Evolutionary conservation across 345 rosid species (phyloP), one percentile per base, ranked within the genome.

Genomic region (Rhizophora apiculata): DNA sequence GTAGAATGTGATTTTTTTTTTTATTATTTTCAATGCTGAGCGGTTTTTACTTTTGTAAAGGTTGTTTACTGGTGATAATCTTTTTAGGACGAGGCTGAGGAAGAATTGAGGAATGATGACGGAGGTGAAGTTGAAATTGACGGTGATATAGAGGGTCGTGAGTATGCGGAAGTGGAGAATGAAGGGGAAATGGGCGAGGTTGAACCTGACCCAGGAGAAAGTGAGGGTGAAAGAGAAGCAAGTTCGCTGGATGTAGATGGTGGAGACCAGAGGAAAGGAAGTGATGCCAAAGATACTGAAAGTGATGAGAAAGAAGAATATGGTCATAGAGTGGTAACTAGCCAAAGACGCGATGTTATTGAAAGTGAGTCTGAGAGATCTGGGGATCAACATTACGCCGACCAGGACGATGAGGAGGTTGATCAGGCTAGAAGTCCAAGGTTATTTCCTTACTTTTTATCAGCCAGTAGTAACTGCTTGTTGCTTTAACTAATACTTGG

Each of bases 281-380:
- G 89, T 61, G 91, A 79, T 63, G 87, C 83, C 20, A 89, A 86
- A 83, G 87, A 88, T 58, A 74, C 84, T 4, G 89, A 88, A 60
- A 90, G 96, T 59, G 91, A 85, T 39, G 91, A 85, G 66, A 85
- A 88, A 74, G 89, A 86, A 82, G 95, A 86, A 16, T 84, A 86
- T 27, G 85, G 78, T 62, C 89, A 76, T 32, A 79, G 89, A 85
- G 89, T 87, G 20, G 86, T 72, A 34, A 79, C 87, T 34, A 86
- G 88, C 37, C 70, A 84, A 78, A 87, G 91, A 63, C 86, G 75
- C 62, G 89, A 85, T 62, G 82, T 86, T 8, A 71, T 92, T 65
- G 92, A 95, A 66, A 95, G 96, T 82, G 96, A 87, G 46, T 92
- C 97, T 2, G 98, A 91, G 77, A 85, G 94, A 80, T 94, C 96